Percentiles rank a stretch among this genome's conserved stretches.
Conservation (phyloP, 352 stramenopile genomes). For the Pythium aphanidermatum region DNA sequence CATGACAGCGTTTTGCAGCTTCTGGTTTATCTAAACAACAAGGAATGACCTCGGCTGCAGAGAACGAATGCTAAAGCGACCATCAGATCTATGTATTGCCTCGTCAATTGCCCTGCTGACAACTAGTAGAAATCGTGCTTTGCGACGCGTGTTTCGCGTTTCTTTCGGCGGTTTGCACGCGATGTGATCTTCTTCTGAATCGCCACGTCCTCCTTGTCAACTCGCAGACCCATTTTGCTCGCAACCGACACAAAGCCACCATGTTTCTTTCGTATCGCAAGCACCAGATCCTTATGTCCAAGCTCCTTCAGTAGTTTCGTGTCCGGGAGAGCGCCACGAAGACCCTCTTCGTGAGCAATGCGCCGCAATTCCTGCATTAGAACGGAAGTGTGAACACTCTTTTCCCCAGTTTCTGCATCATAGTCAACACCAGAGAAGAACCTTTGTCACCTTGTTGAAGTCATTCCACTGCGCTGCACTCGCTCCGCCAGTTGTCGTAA, state of each 20-base stretch:
- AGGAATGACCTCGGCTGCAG: too few species aligned
- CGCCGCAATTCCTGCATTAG: constrained; percentile 47
- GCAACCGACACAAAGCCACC: constrained; percentile 61
- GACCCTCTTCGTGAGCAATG: constrained; percentile 41
- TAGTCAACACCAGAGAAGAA: constrained; percentile 8
- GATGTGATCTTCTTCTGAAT: constrained; percentile 65
- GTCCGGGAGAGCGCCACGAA: constrained; percentile 39
- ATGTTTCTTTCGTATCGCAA: constrained; percentile 81
- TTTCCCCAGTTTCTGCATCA: not conserved
- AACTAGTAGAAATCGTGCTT: constrained; percentile 74
- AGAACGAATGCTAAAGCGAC: too few species aligned
- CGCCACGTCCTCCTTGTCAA: constrained; percentile 32
- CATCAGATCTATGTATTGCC: too few species aligned
- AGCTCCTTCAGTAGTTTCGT: constrained; percentile 68
- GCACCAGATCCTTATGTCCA: constrained; percentile 50
- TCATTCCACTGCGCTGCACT: constrained; percentile 34
- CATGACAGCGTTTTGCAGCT: too few species aligned
- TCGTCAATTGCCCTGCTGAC: too few species aligned
- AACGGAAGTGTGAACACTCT: not conserved
- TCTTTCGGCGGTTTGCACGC: constrained; percentile 53
- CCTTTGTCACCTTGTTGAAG: constrained; percentile 59
- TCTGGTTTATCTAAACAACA: too few species aligned
- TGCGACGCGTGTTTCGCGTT: constrained; percentile 41
- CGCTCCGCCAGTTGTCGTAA: not conserved
- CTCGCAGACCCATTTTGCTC: constrained; percentile 39